Percentiles rank a stretch among this genome's conserved stretches.
Evolutionary conservation across 2,329 filamentous ascomycete genomes (phyloP).

Genomic region (Pseudocercospora eumusae): DNA sequence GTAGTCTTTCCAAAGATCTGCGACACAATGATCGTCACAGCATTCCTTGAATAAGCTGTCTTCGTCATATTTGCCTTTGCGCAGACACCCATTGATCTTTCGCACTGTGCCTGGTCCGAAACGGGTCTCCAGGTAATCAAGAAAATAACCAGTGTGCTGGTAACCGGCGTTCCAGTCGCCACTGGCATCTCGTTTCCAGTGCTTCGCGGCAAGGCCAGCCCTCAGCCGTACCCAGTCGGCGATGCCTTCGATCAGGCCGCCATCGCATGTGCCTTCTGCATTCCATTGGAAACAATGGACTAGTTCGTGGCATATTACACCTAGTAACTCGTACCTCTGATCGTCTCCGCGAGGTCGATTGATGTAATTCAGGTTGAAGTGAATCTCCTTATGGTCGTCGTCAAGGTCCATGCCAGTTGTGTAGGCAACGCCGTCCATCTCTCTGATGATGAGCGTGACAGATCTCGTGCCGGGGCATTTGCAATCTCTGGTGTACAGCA

Average conservation of each 20-base stretch:
- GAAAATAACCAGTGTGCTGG: conserved; percentile 86
- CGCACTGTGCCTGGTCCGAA: conserved; percentile 56
- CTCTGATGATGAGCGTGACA: conserved; percentile 77
- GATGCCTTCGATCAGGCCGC: conserved; percentile 84
- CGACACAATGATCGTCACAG: conserved; percentile 59
- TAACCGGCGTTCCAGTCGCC: conserved; percentile 86
- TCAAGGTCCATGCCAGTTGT: conserved; percentile 80
- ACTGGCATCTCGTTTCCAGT: conserved; percentile 68
- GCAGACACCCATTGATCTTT: conserved; percentile 66
- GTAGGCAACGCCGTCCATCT: conserved; percentile 80
- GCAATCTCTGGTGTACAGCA: conserved; percentile 62
- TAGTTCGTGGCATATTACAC: conserved; percentile 87
- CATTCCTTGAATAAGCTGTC: conserved; percentile 41
- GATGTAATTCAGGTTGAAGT: conserved; percentile 80
- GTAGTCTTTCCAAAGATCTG: conserved; percentile 76
- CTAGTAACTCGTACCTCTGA: conserved; percentile 64
- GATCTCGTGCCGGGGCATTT: conserved; percentile 68
- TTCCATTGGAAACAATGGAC: conserved; percentile 94
- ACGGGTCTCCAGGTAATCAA: conserved; percentile 76
- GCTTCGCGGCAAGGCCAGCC: conserved; percentile 71
- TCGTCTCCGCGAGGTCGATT: conserved; percentile 35
- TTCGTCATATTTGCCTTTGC: conserved; percentile 64
- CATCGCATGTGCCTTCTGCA: conserved; percentile 56
- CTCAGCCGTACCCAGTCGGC: conserved; percentile 89
- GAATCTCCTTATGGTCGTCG: conserved; percentile 86